Conservation (phyloP, 768 basidiomycete genomes). For the Gyrodon lividus region DNA sequence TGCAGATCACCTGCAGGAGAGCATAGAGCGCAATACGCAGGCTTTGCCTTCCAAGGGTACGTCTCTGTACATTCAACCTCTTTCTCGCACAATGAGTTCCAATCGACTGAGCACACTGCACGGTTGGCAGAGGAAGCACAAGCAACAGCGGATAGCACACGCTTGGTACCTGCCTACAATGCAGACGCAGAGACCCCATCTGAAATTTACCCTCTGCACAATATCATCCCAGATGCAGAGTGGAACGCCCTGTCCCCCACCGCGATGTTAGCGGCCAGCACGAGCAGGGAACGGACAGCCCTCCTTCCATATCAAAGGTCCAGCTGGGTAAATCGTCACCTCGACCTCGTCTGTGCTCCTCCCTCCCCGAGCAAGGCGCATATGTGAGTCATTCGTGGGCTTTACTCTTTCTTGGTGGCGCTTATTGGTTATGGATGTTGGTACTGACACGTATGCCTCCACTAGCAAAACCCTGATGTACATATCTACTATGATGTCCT, state of each 20-base stretch:
- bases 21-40: slow-evolving; percentile 72
- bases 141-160: slow-evolving; percentile 56
- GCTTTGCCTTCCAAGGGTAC: slow-evolving; percentile 69
- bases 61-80: slow-evolving; percentile 15
- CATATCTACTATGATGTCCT: slow-evolving; percentile 78
- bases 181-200: slow-evolving; percentile 61
- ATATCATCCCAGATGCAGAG: slow-evolving; percentile 79
- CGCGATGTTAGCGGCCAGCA: slow-evolving; percentile 51
- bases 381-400: slow-evolving; percentile 44
- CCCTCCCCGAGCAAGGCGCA: slow-evolving; percentile 56
- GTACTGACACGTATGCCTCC: slow-evolving; percentile 1
- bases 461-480: slow-evolving; percentile 74
- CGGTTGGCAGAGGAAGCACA: slow-evolving; percentile 60
- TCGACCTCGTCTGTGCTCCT: slow-evolving; percentile 41
- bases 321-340: slow-evolving; percentile 69
- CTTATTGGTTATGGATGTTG: background rate
- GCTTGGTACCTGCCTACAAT: slow-evolving; percentile 78
- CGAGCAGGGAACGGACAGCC: slow-evolving; percentile 47
- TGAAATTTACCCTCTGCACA: slow-evolving; percentile 72
- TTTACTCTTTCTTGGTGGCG: background rate
- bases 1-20: slow-evolving; percentile 75
- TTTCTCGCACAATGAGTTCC: background rate
- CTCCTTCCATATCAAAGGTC: slow-evolving; percentile 63
- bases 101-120: background rate
- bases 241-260: slow-evolving; percentile 66